These are phyloP conservation scores for Hanseniaspora sp. DNA, from an alignment of 1,139 yeast genomes.

Conservation along the genomic window DNA sequence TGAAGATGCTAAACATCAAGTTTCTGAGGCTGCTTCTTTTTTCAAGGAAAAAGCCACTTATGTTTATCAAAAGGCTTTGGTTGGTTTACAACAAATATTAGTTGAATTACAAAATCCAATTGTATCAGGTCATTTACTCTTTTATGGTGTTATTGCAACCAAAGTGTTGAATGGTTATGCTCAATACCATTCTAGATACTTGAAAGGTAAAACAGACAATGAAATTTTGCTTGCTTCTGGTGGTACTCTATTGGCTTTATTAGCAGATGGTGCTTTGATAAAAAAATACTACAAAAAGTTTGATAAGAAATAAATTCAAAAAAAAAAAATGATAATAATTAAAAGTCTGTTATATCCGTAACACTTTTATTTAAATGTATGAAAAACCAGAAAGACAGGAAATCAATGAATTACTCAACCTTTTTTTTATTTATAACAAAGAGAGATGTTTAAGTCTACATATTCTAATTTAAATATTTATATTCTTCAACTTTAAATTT, in stretches of 20 bases:
- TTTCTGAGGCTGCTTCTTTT: slow-evolving; percentile 6
- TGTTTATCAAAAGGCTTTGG: slow-evolving; percentile 15
- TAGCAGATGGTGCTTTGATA: slow-evolving; percentile 46
- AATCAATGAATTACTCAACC: no score
- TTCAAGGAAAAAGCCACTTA: slow-evolving; percentile 16
- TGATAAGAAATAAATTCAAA: slow-evolving; percentile 30
- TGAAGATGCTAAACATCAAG: slow-evolving; percentile 10
- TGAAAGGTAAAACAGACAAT: slow-evolving; percentile 36
- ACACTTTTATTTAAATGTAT: no score
- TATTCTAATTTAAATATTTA: not conserved
- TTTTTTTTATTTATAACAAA: not conserved
- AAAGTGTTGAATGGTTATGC: slow-evolving; percentile 42
- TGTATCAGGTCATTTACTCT: slow-evolving; percentile 40
- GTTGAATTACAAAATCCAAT: slow-evolving; percentile 52
- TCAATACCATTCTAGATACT: slow-evolving; percentile 36
- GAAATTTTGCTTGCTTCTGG: slow-evolving; percentile 46
- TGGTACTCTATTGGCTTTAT: slow-evolving; percentile 44
- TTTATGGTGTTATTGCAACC: slow-evolving; percentile 41
- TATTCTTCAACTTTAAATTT: not conserved
- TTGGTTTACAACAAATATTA: slow-evolving; percentile 18
- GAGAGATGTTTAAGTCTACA: not conserved
- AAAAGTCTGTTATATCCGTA: no score
- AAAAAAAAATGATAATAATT: not conserved
- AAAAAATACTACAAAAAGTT: slow-evolving; percentile 43
- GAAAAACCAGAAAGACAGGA: no score